phyloP scores from a whole-genome alignment of 2,329 filamentous ascomycete species.

The Colletotrichum abscissum region DNA sequence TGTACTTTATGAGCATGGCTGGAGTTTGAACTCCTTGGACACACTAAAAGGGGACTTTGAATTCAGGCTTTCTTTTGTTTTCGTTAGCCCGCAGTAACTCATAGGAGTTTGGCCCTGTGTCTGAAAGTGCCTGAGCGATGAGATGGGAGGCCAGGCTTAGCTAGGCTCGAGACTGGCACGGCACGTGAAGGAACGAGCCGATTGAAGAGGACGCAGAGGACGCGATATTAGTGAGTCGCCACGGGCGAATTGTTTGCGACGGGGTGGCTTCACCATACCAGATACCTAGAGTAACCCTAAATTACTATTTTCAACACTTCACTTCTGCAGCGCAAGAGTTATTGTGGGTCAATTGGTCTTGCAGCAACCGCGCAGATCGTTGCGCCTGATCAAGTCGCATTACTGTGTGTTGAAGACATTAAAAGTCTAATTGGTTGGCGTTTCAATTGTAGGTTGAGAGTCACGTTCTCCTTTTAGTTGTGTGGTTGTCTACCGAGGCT shows the following conservation, averaged over 20 bases:
- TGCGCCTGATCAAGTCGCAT: neutral
- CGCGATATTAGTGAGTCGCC: neutral
- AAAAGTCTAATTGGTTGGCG: neutral
- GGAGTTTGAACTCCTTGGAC: constrained; percentile 34
- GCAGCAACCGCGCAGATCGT: neutral
- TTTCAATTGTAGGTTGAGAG: neutral
- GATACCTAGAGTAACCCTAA: constrained; percentile 25
- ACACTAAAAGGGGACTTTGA: constrained; percentile 34
- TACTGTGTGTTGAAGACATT: neutral
- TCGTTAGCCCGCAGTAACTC: constrained; percentile 16
- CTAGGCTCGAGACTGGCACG: neutral
- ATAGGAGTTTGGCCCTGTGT: constrained; percentile 14
- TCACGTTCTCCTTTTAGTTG: neutral
- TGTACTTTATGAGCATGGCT: constrained; percentile 30
- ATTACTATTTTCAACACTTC: constrained; percentile 11
- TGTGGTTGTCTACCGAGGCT: neutral
- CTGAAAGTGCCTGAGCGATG: neutral
- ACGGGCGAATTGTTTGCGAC: constrained; percentile 5
- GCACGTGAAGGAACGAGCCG: neutral
- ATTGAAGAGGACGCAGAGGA: neutral
- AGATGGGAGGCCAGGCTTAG: neutral
- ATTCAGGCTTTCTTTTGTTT: constrained; percentile 36
- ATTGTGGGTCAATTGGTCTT: neutral
- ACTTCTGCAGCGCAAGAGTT: neutral
- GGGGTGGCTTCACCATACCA: constrained; percentile 12